These are phyloP conservation scores for Pontederia paniculata DNA, from an alignment of 176 grass and related monocot genomes.

Conservation along the genomic window DNA sequence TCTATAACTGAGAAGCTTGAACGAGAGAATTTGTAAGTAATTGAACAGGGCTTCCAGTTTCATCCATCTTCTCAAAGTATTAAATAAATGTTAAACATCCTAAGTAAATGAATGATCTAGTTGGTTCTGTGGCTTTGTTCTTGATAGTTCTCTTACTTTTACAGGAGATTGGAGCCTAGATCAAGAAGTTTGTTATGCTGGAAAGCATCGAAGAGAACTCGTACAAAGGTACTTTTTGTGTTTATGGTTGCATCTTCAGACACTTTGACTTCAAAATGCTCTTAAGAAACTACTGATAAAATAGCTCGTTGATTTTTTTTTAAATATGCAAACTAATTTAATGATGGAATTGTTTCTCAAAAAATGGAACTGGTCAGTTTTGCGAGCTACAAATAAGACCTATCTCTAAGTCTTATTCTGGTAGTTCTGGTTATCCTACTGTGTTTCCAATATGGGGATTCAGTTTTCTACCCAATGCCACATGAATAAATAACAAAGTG, in stretches of 20 bases:
- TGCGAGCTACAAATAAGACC: too few relatives aligned
- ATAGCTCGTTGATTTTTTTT: too few relatives aligned
- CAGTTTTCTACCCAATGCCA: too few relatives aligned
- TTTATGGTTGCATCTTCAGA: not conserved
- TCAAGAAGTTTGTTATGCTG: constrained; percentile 72
- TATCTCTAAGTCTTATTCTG: too few relatives aligned
- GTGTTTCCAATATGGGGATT: too few relatives aligned
- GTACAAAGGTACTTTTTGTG: constrained; percentile 44
- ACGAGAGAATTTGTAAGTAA: constrained; percentile 91
- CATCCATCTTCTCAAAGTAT: not conserved
- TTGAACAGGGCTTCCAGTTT: not conserved
- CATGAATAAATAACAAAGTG: too few relatives aligned
- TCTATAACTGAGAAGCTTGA: constrained; percentile 92
- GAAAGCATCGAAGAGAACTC: constrained; percentile 43
- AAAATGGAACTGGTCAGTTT: too few relatives aligned
- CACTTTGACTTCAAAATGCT: not conserved
- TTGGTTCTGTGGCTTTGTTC: too few relatives aligned
- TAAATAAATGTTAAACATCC: not conserved
- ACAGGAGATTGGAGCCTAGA: constrained; percentile 88
- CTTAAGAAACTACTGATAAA: not conserved
- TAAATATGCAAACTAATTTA: not conserved
- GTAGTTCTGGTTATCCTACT: too few relatives aligned
- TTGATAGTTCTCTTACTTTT: not conserved
- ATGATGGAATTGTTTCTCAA: too few relatives aligned
- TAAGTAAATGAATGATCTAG: not conserved